phyloP scores from a whole-genome alignment of 345 rosid species.

The Erucastrum elatum region DNA sequence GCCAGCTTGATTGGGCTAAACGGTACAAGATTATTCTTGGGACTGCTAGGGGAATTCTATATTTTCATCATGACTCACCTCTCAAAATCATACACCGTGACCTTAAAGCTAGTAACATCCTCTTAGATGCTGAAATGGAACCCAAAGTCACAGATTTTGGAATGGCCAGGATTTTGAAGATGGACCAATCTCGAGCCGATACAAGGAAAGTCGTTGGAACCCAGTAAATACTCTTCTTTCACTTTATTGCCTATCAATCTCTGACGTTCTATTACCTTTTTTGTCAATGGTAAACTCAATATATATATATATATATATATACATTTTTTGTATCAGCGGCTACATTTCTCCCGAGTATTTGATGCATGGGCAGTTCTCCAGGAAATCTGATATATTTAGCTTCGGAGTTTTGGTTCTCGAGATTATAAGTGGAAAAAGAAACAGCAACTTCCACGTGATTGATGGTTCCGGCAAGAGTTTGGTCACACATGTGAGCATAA shows the following conservation, averaged over 20 bases:
- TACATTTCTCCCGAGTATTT: constrained; percentile 49
- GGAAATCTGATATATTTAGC: constrained; percentile 40
- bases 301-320: no score
- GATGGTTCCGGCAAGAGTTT: constrained; percentile 9
- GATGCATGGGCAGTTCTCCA: constrained; percentile 40
- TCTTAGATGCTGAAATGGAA: constrained; percentile 52
- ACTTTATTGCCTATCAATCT: background rate
- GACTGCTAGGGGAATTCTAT: constrained; percentile 45
- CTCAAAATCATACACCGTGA: constrained; percentile 63
- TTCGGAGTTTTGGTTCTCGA: constrained; percentile 36
- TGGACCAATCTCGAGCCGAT: constrained; percentile 38
- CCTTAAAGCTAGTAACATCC: constrained; percentile 56
- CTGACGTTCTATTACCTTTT: background rate
- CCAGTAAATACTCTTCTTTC: background rate
- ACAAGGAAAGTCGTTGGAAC: constrained; percentile 54
- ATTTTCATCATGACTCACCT: constrained; percentile 45
- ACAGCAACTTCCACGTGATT: constrained; percentile 24
- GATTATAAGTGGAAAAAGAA: constrained; percentile 34
- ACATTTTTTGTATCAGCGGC: constrained; percentile 26
- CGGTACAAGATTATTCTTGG: constrained; percentile 44
- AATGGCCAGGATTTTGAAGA: constrained; percentile 49
- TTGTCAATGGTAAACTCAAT: background rate
- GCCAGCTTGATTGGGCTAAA: constrained; percentile 47
- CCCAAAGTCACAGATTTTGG: constrained; percentile 70
- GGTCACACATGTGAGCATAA: constrained; percentile 36